Conservation (phyloP, 139 green algal genomes). For the Chara braunii region DNA sequence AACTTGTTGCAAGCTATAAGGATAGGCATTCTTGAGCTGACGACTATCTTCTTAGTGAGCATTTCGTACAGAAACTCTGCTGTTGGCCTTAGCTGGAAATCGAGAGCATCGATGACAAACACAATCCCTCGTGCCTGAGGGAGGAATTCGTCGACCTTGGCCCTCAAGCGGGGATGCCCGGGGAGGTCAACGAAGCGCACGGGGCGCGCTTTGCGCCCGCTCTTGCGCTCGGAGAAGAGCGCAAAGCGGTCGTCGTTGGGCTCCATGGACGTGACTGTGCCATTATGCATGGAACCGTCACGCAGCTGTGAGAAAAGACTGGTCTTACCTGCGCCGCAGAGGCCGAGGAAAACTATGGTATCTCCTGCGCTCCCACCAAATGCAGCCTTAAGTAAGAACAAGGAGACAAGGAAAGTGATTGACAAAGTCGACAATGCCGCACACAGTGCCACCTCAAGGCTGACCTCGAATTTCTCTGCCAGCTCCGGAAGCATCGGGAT, state of each 20-base stretch:
- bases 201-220: slow-evolving; percentile 17
- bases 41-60: slow-evolving; percentile 37
- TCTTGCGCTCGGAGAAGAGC: slow-evolving; percentile 4
- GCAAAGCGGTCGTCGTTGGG: slow-evolving; percentile 29
- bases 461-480: neutral
- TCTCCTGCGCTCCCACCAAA: neutral
- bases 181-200: slow-evolving; percentile 72
- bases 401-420: neutral
- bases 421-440: neutral
- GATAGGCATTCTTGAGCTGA: slow-evolving; percentile 57
- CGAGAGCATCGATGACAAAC: slow-evolving; percentile 69
- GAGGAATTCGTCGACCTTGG: slow-evolving; percentile 49
- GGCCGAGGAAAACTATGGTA: slow-evolving; percentile 28
- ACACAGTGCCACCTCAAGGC: neutral
- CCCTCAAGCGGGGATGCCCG: slow-evolving; percentile 59
- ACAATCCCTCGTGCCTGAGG: slow-evolving; percentile 57
- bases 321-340: slow-evolving; percentile 33
- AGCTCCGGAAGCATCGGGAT: neutral
- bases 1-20: slow-evolving; percentile 88
- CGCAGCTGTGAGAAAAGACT: slow-evolving; percentile 36
- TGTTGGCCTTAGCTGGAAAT: slow-evolving; percentile 10
- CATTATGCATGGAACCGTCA: slow-evolving; percentile 23
- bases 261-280: slow-evolving; percentile 41
- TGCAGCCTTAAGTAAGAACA: neutral
- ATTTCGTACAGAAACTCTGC: slow-evolving; percentile 32